These are phyloP conservation scores for Penicillium freii DNA, from an alignment of 2,329 filamentous ascomycete genomes.

Conservation along the genomic window DNA sequence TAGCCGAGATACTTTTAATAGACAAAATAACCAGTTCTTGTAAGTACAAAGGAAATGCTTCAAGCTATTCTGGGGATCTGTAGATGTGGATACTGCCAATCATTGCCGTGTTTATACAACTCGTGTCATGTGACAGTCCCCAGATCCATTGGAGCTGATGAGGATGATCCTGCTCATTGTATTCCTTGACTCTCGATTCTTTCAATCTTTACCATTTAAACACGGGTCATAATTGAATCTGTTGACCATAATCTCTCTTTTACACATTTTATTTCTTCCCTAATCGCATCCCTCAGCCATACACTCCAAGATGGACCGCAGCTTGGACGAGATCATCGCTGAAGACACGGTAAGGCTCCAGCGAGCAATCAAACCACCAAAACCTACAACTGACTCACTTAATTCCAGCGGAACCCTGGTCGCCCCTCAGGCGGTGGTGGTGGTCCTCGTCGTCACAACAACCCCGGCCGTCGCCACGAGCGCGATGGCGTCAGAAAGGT, in stretches of 20 bases:
- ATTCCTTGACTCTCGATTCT: background rate
- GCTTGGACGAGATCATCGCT: slow-evolving; percentile 63
- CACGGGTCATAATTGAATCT: background rate
- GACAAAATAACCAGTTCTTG: background rate
- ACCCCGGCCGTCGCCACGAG: slow-evolving; percentile 68
- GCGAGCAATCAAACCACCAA: slow-evolving; percentile 1
- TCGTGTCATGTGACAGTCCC: slow-evolving; percentile 2
- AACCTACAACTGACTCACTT: slow-evolving; percentile 16
- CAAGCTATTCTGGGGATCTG: background rate
- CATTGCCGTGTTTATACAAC: background rate
- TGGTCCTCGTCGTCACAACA: slow-evolving; percentile 36
- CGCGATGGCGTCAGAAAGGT: slow-evolving; percentile 93
- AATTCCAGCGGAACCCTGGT: slow-evolving; percentile 25
- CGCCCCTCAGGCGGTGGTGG: slow-evolving; percentile 27
- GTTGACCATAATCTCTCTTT: background rate
- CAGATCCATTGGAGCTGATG: slow-evolving; percentile 7
- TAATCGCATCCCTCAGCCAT: slow-evolving; percentile 3
- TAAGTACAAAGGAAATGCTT: background rate
- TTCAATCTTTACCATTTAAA: background rate
- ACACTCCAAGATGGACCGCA: slow-evolving; percentile 56
- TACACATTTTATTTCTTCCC: background rate
- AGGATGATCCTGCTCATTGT: slow-evolving; percentile 9
- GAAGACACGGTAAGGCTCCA: slow-evolving; percentile 55
- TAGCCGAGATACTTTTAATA: background rate
- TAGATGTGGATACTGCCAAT: background rate